Base-by-base conservation (phyloP, 805 yeast genomes). In the Metschnikowia shivogae region DNA sequence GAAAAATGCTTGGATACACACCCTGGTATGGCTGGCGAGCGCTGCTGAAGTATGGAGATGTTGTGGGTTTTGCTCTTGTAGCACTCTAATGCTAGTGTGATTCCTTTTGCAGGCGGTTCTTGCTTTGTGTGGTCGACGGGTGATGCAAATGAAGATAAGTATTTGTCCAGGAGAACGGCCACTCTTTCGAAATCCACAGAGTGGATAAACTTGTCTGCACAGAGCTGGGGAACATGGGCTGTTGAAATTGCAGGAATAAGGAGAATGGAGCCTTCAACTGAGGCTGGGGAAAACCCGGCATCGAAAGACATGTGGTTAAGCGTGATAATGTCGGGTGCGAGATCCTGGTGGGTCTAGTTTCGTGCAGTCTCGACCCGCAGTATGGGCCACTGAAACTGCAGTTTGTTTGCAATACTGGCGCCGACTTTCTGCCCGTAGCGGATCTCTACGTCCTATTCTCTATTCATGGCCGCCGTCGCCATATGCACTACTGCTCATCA, bases 221-320 rank as follows among this genome's bases (percentile, higher is more conserved):
- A 65, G 39, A 92, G 67, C 61, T 93, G 99, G 0, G 98, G 95
- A 3, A 89, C 84, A 57, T 92, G 93, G 6, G 96, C 98, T 5
- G 87, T 76, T 3, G 97, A 81, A 0, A 93, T 85, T 0, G 89
- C 65, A 0, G 98, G 98, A 1, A 93, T 34, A 1, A 92, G 59
- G n/a, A 85, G 65, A 1, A 72, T 73, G 1, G 78, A 63, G 35
- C 63, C 65, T 8, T 42, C 35, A 7, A 57, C 36, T 30, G 41
- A 4, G 24, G 19, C 41, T 17, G 36, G 17, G 19, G 53, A 36
- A 22, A 30, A 43, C 12, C 46, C 46, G 2, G 40, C 17, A 8
- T 36, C 41, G 32, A 45, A 48, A 14, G 39, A 42, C 48, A 50
- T 47, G 22, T 9, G 33, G 34, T 27, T 22, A 13, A 13, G 13